Evolutionary conservation across 2,329 filamentous ascomycete species (phyloP).

Genomic region (Phialophora verrucosa): DNA sequence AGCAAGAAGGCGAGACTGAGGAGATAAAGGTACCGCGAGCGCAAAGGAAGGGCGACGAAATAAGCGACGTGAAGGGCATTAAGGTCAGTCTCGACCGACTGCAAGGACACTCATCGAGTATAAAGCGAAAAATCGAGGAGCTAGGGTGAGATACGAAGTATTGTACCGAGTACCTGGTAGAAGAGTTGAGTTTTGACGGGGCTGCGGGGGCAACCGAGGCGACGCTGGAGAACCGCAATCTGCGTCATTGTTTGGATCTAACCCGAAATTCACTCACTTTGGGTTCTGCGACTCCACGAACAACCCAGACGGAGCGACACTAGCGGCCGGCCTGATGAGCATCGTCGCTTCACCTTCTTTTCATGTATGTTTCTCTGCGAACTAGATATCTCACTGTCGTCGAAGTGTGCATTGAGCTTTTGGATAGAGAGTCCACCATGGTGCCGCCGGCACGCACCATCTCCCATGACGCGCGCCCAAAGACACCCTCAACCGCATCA

Average conservation of each 20-base stretch:
- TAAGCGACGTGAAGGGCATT: neutral
- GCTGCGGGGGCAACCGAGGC: conserved; percentile 7
- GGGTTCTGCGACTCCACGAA: neutral
- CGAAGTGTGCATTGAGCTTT: conserved; percentile 33
- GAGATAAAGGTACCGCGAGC: conserved; percentile 14
- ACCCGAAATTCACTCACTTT: conserved; percentile 22
- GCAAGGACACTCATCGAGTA: neutral
- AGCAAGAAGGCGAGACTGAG: conserved; percentile 40
- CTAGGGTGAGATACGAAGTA: conserved; percentile 5
- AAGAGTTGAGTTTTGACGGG: neutral
- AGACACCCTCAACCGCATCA: conserved; percentile 68
- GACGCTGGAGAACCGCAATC: too few relatives aligned
- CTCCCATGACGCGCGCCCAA: conserved; percentile 28
- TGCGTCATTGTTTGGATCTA: conserved; percentile 37
- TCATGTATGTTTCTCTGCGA: conserved; percentile 35
- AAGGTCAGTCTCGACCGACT: neutral
- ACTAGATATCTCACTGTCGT: conserved; percentile 31
- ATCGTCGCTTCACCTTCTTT: conserved; percentile 18
- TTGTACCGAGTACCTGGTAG: too few relatives aligned
- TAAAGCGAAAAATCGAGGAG: conserved; percentile 36
- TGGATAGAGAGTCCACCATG: conserved; percentile 27
- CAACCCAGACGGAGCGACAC: conserved; percentile 5
- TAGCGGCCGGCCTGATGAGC: neutral
- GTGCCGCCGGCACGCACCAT: conserved; percentile 36
- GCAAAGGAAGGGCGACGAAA: conserved; percentile 4